Conservation (phyloP, 495 filamentous ascomycete genomes). For the Hyaloscypha hepaticicola region DNA sequence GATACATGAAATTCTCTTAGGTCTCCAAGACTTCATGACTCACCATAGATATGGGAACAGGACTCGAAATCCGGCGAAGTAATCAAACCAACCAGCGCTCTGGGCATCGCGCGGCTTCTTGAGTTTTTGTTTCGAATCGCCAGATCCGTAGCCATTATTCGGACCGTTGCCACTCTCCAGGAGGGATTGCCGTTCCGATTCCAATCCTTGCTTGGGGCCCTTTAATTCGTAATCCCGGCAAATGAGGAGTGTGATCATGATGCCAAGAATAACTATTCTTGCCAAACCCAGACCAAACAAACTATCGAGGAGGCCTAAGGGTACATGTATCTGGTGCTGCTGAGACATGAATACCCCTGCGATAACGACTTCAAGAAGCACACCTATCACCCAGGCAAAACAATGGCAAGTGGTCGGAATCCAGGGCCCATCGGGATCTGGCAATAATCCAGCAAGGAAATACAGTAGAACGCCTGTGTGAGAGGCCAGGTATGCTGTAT, state of each 20-base stretch:
- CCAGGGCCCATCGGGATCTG: constrained; percentile 39
- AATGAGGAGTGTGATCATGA: constrained; percentile 34
- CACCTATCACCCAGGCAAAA: constrained; percentile 32
- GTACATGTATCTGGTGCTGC: constrained; percentile 28
- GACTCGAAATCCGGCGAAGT: constrained; percentile 20
- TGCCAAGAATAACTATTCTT: constrained; percentile 30
- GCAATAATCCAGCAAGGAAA: constrained; percentile 36
- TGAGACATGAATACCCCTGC: constrained; percentile 30
- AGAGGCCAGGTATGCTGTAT: constrained; percentile 34
- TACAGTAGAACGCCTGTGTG: constrained; percentile 27
- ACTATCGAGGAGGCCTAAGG: constrained; percentile 23
- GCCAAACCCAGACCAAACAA: constrained; percentile 32
- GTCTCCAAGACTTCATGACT: constrained; percentile 9
- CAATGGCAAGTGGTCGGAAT: constrained; percentile 32
- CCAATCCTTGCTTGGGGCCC: constrained; percentile 10
- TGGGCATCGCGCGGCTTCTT: constrained; percentile 14
- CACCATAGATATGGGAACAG: constrained; percentile 23
- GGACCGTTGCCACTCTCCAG: constrained; percentile 32
- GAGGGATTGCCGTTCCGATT: constrained; percentile 32
- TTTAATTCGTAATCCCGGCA: constrained; percentile 31
- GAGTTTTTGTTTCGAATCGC: constrained; percentile 12
- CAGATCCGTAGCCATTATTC: constrained; percentile 20
- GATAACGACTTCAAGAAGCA: constrained; percentile 33
- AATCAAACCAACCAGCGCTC: constrained; percentile 22
- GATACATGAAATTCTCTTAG: constrained; percentile 10